phyloP scores from a whole-genome alignment of 768 basidiomycete genomes.

The Chiua virens region DNA sequence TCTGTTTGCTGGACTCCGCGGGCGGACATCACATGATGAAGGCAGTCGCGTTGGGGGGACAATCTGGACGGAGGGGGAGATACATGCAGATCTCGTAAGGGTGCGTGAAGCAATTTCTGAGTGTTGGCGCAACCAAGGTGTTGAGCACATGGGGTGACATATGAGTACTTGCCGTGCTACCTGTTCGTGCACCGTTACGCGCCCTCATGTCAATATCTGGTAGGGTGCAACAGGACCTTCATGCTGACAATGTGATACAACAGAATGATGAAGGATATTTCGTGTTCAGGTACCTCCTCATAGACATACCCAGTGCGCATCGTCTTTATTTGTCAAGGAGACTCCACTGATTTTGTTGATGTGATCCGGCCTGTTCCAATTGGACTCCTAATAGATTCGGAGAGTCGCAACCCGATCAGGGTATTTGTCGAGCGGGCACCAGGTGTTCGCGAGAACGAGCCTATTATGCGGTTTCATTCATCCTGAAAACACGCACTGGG shows the following conservation, averaged over 20 bases:
- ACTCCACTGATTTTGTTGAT: not conserved
- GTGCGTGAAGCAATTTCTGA: constrained; percentile 40
- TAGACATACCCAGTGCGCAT: constrained; percentile 76
- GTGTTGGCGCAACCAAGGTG: not conserved
- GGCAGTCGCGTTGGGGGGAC: constrained; percentile 39
- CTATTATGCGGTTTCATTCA: constrained; percentile 66
- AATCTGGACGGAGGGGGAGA: constrained; percentile 71
- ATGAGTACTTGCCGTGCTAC: constrained; percentile 1
- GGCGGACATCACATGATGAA: constrained; percentile 34
- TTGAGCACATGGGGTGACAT: not conserved
- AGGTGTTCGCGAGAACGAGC: constrained; percentile 69
- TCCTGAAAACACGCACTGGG: constrained; percentile 20
- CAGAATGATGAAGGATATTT: constrained; percentile 80
- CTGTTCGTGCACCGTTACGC: not conserved
- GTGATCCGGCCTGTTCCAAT: constrained; percentile 7
- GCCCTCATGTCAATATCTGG: constrained; percentile 1
- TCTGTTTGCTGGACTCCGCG: constrained; percentile 65
- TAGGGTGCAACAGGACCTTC: constrained; percentile 1
- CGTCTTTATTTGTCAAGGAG: constrained; percentile 18
- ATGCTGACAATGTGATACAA: constrained; percentile 10
- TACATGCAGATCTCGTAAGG: constrained; percentile 75
- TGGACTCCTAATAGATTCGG: constrained; percentile 49
- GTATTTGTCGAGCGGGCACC: constrained; percentile 69
- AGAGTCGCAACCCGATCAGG: constrained; percentile 58
- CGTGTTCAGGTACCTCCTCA: constrained; percentile 71